phyloP scores from a whole-genome alignment of 2,329 filamentous ascomycete genomes.

The Alternaria ventricosa region DNA sequence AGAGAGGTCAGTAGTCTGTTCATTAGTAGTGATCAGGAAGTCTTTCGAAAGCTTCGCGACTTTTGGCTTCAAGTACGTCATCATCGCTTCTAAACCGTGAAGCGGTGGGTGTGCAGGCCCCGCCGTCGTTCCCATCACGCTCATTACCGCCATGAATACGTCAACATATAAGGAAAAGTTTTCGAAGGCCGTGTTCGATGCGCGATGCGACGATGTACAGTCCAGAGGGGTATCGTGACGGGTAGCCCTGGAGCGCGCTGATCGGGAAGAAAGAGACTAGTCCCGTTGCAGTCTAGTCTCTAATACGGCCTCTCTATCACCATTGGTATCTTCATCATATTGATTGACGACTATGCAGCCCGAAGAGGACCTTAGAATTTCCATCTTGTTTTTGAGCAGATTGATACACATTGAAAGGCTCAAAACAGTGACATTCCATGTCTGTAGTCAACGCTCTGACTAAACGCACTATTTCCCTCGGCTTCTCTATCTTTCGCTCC shows the following conservation, averaged over 20 bases:
- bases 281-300: neutral
- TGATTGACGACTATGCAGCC: neutral
- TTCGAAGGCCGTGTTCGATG: neutral
- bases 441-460: slow-evolving; percentile 14
- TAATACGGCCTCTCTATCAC: neutral
- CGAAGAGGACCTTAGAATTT: neutral
- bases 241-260: neutral
- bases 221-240: neutral
- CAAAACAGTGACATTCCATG: slow-evolving; percentile 2
- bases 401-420: neutral
- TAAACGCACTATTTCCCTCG: slow-evolving; percentile 18
- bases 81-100: slow-evolving; percentile 3
- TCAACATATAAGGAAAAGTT: no score
- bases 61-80: slow-evolving; percentile 29
- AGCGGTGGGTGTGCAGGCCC: neutral
- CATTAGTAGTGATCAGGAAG: slow-evolving; percentile 8
- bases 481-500: slow-evolving; percentile 17
- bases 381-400: neutral
- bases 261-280: neutral
- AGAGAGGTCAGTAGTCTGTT: slow-evolving; percentile 1
- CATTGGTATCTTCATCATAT: neutral
- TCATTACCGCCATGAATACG: neutral
- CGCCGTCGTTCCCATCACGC: neutral
- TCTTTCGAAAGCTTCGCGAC: slow-evolving; percentile 8
- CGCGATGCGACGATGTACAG: neutral